Evolutionary conservation across 768 basidiomycete genomes (phyloP), one percentile per base, ranked within the genome.

Genomic region (Roridomyces roridus): DNA sequence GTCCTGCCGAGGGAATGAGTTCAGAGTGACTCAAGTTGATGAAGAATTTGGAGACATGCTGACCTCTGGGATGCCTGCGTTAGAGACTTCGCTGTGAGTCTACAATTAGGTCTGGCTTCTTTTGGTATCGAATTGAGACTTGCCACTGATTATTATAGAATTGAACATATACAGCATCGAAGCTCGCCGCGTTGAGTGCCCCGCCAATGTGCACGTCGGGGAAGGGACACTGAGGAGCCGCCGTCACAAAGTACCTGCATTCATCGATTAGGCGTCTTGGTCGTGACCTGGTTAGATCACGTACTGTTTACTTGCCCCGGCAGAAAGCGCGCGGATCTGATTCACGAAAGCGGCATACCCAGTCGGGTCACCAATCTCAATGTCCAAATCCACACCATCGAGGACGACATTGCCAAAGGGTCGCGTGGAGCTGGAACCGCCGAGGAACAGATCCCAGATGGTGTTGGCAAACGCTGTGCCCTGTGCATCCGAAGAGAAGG

Each of bases 371-470:
- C 88, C 88, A 24, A 81, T 80, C 69, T 91, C 89, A 52, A 91
- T 87, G 65, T 90, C 89, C 42, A 91, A 68, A 69, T 91, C 89
- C 55, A 89, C 70, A 20, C 89, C 89, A 61, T 91, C 89, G 29
- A 91, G 74, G 17, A 88, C 80, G 9, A 86, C 87, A 46, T 70
- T 63, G 20, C 89, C 89, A 57, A 91, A 87, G 0, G 89, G 89
- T 49, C 89, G 77, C 20, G 80, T 86, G 29, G 45, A 44, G 47
- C 41, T 45, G n/a, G 51, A 41, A 21, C 65, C 65, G 26, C 87
- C 89, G 36, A 91, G 77, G 71, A 91, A 89, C 53, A 85, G 64
- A 65, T 88, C 75, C 89, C 89, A 91, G 48, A 91, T 80, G 0
- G 79, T 80, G 47, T 82, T 71, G 1, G 85, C 88, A 59, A 88